Evolutionary conservation across 2,329 filamentous ascomycete species (phyloP).

Genomic region (Fusarium verticillioides): DNA sequence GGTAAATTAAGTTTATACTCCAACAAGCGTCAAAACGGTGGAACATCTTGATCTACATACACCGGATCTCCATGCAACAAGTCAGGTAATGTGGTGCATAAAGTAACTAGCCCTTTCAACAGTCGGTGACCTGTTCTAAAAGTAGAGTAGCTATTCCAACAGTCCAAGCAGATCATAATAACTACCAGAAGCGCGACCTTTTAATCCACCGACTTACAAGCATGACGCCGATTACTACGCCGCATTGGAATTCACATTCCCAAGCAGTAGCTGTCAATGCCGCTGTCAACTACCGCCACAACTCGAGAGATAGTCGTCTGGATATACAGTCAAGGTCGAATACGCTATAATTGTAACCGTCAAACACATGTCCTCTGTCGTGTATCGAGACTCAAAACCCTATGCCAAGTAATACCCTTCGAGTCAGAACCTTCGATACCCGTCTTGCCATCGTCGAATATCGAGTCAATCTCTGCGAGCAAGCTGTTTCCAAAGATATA

Average conservation of each 20-base stretch:
- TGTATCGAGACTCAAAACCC: neutral
- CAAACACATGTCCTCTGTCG: neutral
- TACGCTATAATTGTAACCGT: neutral
- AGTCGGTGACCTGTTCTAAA: neutral
- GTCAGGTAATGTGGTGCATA: neutral
- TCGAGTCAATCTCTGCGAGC: neutral
- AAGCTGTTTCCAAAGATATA: neutral
- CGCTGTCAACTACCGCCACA: neutral
- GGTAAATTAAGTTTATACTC: neutral
- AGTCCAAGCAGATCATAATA: neutral
- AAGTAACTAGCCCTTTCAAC: neutral
- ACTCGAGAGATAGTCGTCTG: neutral
- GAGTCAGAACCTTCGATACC: neutral
- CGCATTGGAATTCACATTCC: neutral
- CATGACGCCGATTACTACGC: neutral
- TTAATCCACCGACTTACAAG: accelerated
- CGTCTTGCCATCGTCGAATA: neutral
- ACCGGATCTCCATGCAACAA: neutral
- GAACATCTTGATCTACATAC: neutral
- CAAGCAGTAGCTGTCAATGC: neutral
- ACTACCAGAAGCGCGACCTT: neutral
- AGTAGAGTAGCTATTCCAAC: neutral
- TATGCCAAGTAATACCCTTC: neutral
- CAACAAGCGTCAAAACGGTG: neutral
- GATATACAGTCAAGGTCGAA: neutral